These are phyloP conservation scores for Xylariaceae sp. DNA, from an alignment of 2,329 filamentous ascomycete genomes.

Conservation along the genomic window DNA sequence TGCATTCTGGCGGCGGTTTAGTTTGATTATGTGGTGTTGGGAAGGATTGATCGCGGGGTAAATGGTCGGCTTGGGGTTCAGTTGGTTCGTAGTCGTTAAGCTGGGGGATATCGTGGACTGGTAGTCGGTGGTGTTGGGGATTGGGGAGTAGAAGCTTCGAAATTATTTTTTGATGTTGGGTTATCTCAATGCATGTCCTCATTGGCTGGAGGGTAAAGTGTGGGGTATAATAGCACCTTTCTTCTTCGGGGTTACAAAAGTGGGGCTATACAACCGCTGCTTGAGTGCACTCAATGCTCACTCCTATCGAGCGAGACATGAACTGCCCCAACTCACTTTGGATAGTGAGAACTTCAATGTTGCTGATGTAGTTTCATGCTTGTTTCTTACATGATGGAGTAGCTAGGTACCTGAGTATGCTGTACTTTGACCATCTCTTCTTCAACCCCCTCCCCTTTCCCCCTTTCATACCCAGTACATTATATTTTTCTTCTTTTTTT, in stretches of 20 bases:
- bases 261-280: too few species aligned
- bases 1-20: constrained; percentile 53
- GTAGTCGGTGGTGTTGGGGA: background rate
- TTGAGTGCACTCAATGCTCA: too few species aligned
- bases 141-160: constrained; percentile 18
- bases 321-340: too few species aligned
- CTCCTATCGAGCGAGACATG: background rate
- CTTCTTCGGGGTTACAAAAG: background rate
- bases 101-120: background rate
- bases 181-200: constrained; percentile 8
- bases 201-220: constrained; percentile 1
- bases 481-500: too few species aligned
- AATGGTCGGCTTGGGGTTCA: background rate
- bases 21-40: background rate
- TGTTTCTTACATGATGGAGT: too few species aligned
- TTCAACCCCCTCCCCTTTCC: too few species aligned
- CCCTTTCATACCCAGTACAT: too few species aligned
- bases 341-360: too few species aligned
- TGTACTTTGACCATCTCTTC: too few species aligned
- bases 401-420: too few species aligned
- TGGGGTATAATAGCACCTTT: background rate
- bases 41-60: too few species aligned
- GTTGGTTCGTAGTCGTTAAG: background rate
- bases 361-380: too few species aligned
- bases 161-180: constrained; percentile 27